A percentile compares a stretch with the other conserved stretches of the same genome.
Evolutionary conservation across 1,284 basidiomycete genomes (phyloP).

Genomic region (Pseudozyma pruni): DNA sequence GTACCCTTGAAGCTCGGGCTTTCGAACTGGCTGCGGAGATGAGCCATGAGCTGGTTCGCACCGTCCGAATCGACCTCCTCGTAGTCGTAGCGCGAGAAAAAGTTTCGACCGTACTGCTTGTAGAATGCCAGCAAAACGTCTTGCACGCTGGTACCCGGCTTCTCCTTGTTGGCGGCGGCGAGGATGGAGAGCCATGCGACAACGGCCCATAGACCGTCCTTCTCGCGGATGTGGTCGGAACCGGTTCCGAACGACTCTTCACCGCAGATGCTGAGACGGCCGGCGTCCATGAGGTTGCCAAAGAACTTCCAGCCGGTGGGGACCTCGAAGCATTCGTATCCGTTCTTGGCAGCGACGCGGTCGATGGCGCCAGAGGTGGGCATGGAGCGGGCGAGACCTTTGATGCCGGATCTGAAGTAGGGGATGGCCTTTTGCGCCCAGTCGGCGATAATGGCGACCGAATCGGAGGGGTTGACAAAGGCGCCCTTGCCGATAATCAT

Average conservation of each 20-base stretch:
- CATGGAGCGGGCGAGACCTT: slow-evolving; percentile 95
- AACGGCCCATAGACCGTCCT: slow-evolving; percentile 98
- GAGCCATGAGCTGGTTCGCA: slow-evolving; percentile 84
- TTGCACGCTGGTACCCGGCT: slow-evolving; percentile 58
- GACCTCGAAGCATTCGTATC: slow-evolving; percentile 93
- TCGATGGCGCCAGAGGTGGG: slow-evolving; percentile 97
- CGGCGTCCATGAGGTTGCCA: slow-evolving; percentile 99
- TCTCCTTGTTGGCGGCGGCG: slow-evolving; percentile 86
- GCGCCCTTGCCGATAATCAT: slow-evolving; percentile 99
- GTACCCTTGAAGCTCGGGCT: slow-evolving; percentile 71
- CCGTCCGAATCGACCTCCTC: slow-evolving; percentile 94
- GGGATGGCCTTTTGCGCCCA: slow-evolving; percentile 92
- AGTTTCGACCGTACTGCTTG: slow-evolving; percentile 90
- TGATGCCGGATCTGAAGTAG: slow-evolving; percentile 91
- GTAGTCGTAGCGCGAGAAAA: slow-evolving; percentile 97
- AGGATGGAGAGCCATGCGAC: slow-evolving; percentile 97
- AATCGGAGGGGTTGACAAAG: slow-evolving; percentile 97
- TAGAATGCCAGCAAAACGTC: slow-evolving; percentile 82
- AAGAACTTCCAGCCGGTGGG: slow-evolving; percentile 99
- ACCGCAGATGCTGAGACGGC: slow-evolving; percentile 94
- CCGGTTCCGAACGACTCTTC: slow-evolving; percentile 99
- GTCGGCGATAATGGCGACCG: slow-evolving; percentile 97
- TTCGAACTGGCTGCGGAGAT: slow-evolving; percentile 79
- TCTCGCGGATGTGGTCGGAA: slow-evolving; percentile 98
- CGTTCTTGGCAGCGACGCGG: slow-evolving; percentile 92